Evolutionary conservation across 2,329 filamentous ascomycete genomes (phyloP).

Genomic region (Basipetospora chlamydospora): DNA sequence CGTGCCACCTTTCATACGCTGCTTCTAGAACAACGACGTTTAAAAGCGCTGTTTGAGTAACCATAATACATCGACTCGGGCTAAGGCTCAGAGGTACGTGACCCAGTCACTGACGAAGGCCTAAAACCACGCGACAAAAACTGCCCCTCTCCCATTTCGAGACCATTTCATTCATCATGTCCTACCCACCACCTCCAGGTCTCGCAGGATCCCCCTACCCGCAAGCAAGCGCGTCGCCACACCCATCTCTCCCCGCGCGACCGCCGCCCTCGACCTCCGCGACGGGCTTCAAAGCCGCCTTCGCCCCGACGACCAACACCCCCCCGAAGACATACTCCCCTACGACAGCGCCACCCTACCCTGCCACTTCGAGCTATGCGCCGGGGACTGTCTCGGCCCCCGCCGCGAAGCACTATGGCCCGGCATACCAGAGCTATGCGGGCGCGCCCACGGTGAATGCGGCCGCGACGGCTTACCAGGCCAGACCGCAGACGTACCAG

Average conservation of each 20-base stretch:
- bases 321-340: slow-evolving; percentile 23
- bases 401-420: slow-evolving; percentile 28
- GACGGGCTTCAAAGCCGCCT: slow-evolving; percentile 33
- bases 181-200: slow-evolving; percentile 78
- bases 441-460: slow-evolving; percentile 9
- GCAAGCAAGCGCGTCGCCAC: slow-evolving; percentile 16
- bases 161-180: slow-evolving; percentile 55
- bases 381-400: slow-evolving; percentile 19
- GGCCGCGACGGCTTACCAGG: slow-evolving; percentile 9
- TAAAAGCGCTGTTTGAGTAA: too few relatives aligned
- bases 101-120: slow-evolving; percentile 3
- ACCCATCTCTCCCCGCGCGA: slow-evolving; percentile 61
- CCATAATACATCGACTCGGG: slow-evolving; percentile 1
- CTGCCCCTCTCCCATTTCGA: not conserved
- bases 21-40: too few relatives aligned
- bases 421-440: slow-evolving; percentile 24
- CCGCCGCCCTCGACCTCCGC: slow-evolving; percentile 46
- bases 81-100: slow-evolving; percentile 5
- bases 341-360: slow-evolving; percentile 2
- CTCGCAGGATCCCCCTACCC: slow-evolving; percentile 29
- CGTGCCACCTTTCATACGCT: too few relatives aligned
- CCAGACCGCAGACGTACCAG: slow-evolving; percentile 12
- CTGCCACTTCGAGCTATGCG: slow-evolving; percentile 8
- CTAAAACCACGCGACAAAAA: slow-evolving; percentile 2
- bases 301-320: slow-evolving; percentile 24